Evolutionary conservation across 306 rosid genomes (phyloP).

Genomic region (Boehmeria nivea): DNA sequence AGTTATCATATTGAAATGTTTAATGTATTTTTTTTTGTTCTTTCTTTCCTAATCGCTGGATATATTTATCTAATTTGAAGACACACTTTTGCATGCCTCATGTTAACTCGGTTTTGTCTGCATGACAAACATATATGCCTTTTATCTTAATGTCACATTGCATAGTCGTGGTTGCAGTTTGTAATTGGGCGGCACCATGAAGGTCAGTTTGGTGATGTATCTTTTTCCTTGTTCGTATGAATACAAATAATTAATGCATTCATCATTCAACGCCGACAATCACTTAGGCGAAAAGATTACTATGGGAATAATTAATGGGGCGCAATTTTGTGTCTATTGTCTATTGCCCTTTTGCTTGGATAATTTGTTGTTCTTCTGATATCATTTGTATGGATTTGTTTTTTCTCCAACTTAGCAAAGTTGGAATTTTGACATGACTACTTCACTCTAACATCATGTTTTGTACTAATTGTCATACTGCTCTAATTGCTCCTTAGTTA

Average conservation of each 20-base stretch:
- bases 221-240: slow-evolving; percentile 3
- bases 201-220: slow-evolving; percentile 26
- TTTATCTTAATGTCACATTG: no score
- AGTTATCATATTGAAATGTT: no score
- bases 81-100: no score
- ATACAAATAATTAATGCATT: neutral
- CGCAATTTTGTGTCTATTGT: neutral
- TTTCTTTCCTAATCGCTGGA: no score
- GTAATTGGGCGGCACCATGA: slow-evolving; percentile 10
- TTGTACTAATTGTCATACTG: slow-evolving; percentile 17
- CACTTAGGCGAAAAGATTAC: neutral
- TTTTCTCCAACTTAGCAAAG: slow-evolving; percentile 1
- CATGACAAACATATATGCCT: no score
- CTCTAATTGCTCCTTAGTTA: slow-evolving; percentile 23
- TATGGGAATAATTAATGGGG: neutral
- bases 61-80: no score
- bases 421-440: neutral
- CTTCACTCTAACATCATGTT: slow-evolving; percentile 1
- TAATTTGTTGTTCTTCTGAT: neutral
- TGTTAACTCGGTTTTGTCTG: no score
- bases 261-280: neutral
- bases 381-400: neutral
- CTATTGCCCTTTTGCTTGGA: slow-evolving; percentile 6
- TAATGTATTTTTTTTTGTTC: no score
- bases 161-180: no score